Conservation (phyloP, 129 eudicot species). For the Chrysanthemum seticuspe region DNA sequence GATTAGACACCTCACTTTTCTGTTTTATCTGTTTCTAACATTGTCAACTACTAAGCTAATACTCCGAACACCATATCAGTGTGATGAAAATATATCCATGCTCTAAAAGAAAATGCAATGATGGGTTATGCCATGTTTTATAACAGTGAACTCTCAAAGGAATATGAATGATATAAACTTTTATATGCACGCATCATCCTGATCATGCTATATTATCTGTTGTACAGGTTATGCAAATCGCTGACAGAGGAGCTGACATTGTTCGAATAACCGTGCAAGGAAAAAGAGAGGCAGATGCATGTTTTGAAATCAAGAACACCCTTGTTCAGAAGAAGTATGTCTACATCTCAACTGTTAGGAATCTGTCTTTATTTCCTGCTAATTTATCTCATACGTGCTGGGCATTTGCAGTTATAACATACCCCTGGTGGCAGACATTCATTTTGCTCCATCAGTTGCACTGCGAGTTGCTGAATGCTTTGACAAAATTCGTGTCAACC, state of each 20-base stretch:
- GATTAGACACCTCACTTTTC: constrained; percentile 1
- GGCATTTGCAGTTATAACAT: constrained; percentile 75
- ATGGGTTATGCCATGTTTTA: neutral
- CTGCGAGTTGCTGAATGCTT: constrained; percentile 96
- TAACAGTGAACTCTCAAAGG: neutral
- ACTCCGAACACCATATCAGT: neutral
- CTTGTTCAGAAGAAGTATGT: constrained; percentile 93
- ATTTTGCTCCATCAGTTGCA: constrained; percentile 94
- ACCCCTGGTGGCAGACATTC: constrained; percentile 97
- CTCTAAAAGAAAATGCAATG: neutral
- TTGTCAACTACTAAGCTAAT: neutral
- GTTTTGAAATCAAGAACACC: constrained; percentile 84
- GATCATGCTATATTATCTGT: constrained; percentile 9
- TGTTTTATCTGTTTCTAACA: neutral
- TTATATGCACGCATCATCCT: neutral
- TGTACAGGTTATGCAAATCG: constrained; percentile 85
- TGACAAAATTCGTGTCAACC: constrained; percentile 96
- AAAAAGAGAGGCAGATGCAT: constrained; percentile 94
- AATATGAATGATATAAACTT: neutral
- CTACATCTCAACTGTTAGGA: neutral
- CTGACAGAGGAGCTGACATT: constrained; percentile 95
- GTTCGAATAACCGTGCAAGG: constrained; percentile 97
- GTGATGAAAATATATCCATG: neutral
- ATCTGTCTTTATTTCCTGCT: neutral
- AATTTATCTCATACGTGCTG: constrained; percentile 16